phyloP scores from a whole-genome alignment of 371 early-diverging fungal genomes.

The Mortierella sp. region DNA sequence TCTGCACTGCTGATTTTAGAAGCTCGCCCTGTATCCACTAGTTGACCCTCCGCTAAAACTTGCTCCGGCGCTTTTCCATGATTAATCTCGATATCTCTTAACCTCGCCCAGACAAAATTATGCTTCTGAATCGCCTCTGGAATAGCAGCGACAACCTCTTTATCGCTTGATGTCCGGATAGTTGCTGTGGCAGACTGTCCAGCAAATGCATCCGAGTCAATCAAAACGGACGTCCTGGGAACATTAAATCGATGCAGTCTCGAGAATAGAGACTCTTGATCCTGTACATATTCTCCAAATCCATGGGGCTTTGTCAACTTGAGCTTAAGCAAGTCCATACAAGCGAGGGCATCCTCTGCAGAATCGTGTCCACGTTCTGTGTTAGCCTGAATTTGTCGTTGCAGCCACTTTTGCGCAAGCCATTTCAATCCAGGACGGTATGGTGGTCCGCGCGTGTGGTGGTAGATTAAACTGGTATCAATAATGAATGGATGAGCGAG shows the following conservation, averaged over 20 bases:
- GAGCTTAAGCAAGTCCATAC: slow-evolving; percentile 77
- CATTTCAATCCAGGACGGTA: slow-evolving; percentile 67
- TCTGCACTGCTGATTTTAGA: slow-evolving; percentile 38
- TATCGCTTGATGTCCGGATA: slow-evolving; percentile 31
- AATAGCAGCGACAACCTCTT: slow-evolving; percentile 48
- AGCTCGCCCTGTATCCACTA: slow-evolving; percentile 27
- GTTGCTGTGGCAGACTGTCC: slow-evolving; percentile 35
- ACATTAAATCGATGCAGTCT: slow-evolving; percentile 61
- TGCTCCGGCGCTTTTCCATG: slow-evolving; percentile 44
- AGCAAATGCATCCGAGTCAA: slow-evolving; percentile 58
- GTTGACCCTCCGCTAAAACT: slow-evolving; percentile 10
- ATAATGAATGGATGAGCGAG: slow-evolving; percentile 75
- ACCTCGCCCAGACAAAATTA: slow-evolving; percentile 56
- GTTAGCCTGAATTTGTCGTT: slow-evolving; percentile 71
- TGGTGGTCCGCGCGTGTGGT: slow-evolving; percentile 72
- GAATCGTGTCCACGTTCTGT: slow-evolving; percentile 77
- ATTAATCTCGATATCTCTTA: slow-evolving; percentile 55
- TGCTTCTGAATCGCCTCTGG: slow-evolving; percentile 40
- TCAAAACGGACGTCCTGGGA: slow-evolving; percentile 58
- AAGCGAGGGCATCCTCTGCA: slow-evolving; percentile 81
- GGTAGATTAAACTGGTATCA: slow-evolving; percentile 79
- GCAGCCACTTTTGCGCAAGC: slow-evolving; percentile 69
- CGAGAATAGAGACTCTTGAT: slow-evolving; percentile 65
- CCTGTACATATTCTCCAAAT: slow-evolving; percentile 62
- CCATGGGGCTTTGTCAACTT: slow-evolving; percentile 64